These are phyloP conservation scores for Yamadazyma triangularis DNA, from an alignment of 1,139 yeast genomes.

Conservation along the genomic window DNA sequence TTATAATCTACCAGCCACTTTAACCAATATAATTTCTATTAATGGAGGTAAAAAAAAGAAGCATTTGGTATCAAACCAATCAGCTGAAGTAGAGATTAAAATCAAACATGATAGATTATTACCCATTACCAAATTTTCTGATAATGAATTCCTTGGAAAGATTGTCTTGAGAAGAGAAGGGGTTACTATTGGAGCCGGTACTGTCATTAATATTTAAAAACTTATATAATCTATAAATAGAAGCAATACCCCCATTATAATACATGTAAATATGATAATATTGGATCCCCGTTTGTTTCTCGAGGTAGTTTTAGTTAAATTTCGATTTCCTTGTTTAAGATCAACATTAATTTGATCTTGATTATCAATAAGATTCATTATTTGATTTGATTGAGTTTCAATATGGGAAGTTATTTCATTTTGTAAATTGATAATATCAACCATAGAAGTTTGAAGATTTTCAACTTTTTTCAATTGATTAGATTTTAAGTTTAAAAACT, in stretches of 20 bases:
- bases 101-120: slow-evolving; percentile 49
- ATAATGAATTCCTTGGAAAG: slow-evolving; percentile 69
- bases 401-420: slow-evolving; percentile 74
- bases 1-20: slow-evolving; percentile 68
- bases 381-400: slow-evolving; percentile 70
- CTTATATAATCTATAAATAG: slow-evolving; percentile 60
- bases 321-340: slow-evolving; percentile 69
- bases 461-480: slow-evolving; percentile 68
- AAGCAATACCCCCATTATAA: slow-evolving; percentile 58
- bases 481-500: slow-evolving; percentile 54
- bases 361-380: slow-evolving; percentile 61
- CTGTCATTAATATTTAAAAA: slow-evolving; percentile 30
- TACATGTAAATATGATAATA: slow-evolving; percentile 56
- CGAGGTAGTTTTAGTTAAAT: slow-evolving; percentile 65
- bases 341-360: slow-evolving; percentile 69
- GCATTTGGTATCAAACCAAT: slow-evolving; percentile 70
- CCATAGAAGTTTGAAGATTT: slow-evolving; percentile 69
- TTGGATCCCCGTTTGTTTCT: slow-evolving; percentile 70
- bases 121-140: slow-evolving; percentile 58
- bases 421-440: slow-evolving; percentile 77
- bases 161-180: slow-evolving; percentile 86
- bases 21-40: slow-evolving; percentile 52
- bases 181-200: slow-evolving; percentile 83
- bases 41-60: slow-evolving; percentile 30
- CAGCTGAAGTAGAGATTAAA: slow-evolving; percentile 68